These are phyloP conservation scores for Trifolium subterraneum DNA, from an alignment of 306 rosid genomes.

Conservation along the genomic window DNA sequence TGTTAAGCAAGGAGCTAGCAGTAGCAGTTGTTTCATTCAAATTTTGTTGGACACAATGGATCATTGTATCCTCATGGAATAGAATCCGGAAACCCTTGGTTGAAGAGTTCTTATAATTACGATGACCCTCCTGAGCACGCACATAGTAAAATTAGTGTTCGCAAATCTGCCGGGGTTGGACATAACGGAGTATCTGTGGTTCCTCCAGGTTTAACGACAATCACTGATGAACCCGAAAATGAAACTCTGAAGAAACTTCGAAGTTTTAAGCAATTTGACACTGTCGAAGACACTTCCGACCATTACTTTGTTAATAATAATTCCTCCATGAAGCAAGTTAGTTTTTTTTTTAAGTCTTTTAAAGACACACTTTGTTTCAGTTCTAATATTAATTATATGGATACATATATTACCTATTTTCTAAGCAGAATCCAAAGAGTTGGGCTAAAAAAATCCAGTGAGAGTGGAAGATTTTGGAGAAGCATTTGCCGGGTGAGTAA, in stretches of 20 bases:
- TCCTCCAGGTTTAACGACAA: conserved; percentile 40
- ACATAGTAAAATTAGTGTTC: neutral
- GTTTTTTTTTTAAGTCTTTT: neutral
- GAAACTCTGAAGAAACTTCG: conserved; percentile 57
- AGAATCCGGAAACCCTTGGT: conserved; percentile 42
- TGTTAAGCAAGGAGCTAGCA: neutral
- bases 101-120: neutral
- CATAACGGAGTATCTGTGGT: conserved; percentile 14
- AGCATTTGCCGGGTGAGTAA: conserved; percentile 78
- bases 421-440: conserved; percentile 51
- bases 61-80: conserved; percentile 24
- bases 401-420: conserved; percentile 32
- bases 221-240: conserved; percentile 45
- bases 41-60: conserved; percentile 27
- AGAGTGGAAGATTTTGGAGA: conserved; percentile 80
- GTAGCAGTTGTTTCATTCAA: conserved; percentile 26
- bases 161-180: neutral
- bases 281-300: conserved; percentile 70
- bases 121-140: neutral
- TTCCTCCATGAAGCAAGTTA: conserved; percentile 59
- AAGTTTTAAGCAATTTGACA: conserved; percentile 80
- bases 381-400: conserved; percentile 20
- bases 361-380: conserved; percentile 3
- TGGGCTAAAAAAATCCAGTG: conserved; percentile 80
- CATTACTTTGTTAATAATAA: conserved; percentile 50